A percentile compares a stretch with the other conserved stretches of the same genome.
phyloP scores from a whole-genome alignment of 768 basidiomycete species.

The Xerocomellus intermedius region DNA sequence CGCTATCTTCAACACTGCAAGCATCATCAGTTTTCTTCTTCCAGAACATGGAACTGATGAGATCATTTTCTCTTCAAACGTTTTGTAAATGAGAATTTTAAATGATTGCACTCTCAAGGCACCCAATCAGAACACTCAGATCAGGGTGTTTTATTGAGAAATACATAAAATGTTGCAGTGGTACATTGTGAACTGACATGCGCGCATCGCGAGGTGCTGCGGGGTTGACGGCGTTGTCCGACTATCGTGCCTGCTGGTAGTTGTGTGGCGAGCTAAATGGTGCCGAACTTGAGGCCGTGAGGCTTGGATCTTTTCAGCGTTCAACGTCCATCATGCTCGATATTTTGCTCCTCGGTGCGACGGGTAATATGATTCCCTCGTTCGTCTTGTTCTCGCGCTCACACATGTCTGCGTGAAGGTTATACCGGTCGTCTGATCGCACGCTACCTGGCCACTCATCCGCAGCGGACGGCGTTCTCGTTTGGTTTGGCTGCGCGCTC shows the following conservation, averaged over 20 bases:
- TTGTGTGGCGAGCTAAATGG: not conserved
- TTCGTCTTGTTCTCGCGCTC: constrained; percentile 6
- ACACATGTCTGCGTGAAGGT: constrained; percentile 36
- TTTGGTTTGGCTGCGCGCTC: constrained; percentile 74
- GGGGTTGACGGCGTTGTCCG: not conserved
- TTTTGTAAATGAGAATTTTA: not conserved
- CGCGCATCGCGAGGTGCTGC: constrained; percentile 12
- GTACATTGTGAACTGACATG: constrained; percentile 3
- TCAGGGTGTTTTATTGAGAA: too few species aligned
- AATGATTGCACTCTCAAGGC: too few species aligned
- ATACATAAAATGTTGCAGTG: too few species aligned
- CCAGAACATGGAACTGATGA: too few species aligned
- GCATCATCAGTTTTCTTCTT: too few species aligned
- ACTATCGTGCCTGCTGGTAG: constrained; percentile 1
- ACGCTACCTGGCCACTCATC: constrained; percentile 64
- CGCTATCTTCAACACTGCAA: not conserved
- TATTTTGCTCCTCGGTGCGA: constrained; percentile 72
- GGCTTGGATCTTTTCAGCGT: constrained; percentile 9
- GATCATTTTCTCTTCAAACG: too few species aligned
- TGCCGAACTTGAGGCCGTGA: constrained; percentile 6
- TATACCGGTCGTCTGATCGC: constrained; percentile 70
- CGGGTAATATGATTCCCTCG: constrained; percentile 35
- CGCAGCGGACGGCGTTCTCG: constrained; percentile 56
- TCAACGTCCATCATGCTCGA: constrained; percentile 40
- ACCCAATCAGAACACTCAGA: too few species aligned